Evolutionary conservation across 768 basidiomycete species (phyloP).

Genomic region (Ramaria sp.): DNA sequence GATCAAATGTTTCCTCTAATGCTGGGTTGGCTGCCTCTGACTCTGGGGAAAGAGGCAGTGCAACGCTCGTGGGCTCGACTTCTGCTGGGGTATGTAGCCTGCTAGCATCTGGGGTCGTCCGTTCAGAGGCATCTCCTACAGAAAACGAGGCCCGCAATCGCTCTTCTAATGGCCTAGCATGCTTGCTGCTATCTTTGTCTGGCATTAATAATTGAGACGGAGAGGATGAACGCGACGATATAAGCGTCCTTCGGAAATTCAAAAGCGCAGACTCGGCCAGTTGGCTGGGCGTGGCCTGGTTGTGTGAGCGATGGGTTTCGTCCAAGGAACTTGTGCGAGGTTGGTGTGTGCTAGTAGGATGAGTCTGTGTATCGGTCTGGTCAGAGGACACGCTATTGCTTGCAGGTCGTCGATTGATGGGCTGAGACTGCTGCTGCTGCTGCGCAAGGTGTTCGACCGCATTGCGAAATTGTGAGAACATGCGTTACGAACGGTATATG

Average conservation of each 20-base stretch:
- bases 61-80: constrained; percentile 9
- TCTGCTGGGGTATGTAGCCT: neutral
- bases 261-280: constrained; percentile 51
- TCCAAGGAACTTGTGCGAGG: constrained; percentile 23
- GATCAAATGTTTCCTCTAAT: neutral
- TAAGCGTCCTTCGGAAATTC: constrained; percentile 55
- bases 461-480: constrained; percentile 69
- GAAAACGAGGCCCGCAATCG: constrained; percentile 59
- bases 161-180: constrained; percentile 44
- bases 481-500: constrained; percentile 17
- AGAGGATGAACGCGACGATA: constrained; percentile 38
- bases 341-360: constrained; percentile 19
- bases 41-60: constrained; percentile 12
- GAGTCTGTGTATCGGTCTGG: constrained; percentile 18
- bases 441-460: constrained; percentile 65
- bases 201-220: constrained; percentile 10
- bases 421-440: constrained; percentile 31
- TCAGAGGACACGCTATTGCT: constrained; percentile 7
- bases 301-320: constrained; percentile 9
- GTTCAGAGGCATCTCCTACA: constrained; percentile 42
- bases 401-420: constrained; percentile 15
- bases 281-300: constrained; percentile 33
- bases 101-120: constrained; percentile 26
- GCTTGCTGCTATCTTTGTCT: constrained; percentile 9
- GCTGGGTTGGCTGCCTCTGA: neutral